Base-by-base conservation (phyloP, 2,329 filamentous ascomycete genomes). In the Venturiaceae sp. region DNA sequence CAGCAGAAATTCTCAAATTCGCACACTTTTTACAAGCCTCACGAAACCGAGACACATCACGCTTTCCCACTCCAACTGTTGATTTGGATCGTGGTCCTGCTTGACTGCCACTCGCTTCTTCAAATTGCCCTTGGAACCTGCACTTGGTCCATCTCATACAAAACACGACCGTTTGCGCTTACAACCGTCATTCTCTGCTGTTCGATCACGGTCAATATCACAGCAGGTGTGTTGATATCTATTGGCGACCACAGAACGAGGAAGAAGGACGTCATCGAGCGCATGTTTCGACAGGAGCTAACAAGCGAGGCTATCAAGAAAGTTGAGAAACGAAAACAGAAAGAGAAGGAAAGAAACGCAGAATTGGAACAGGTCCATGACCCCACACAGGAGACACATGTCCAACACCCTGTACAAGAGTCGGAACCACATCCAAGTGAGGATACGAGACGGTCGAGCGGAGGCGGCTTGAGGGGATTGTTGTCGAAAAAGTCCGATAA, bases 21-120 rank as follows among this genome's bases (percentile, higher is more conserved):
- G 0, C 90, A 95, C 69, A 91, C 87, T 5, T 95, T 92, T 71
- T 95, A 95, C 77, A 92, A 92, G 66, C 89, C 90, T 0, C 87
- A 95, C 70, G 90, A 95, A 71, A 95, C 90, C 0, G 78, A 83
- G 34, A 95, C 90, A 0, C 90, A 95, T 68, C 80, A 84, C 67
- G 86, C 90, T 0, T 95, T 95, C 62, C 88, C 90, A 0, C 75
- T 92, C 1, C 79, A 81, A 33, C 77, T 90, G 5, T 83, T 95
- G 33, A 79, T 94, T 37, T 84, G 87, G 59, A 85, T 92, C 60
- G 86, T 92, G n/a, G 77, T 89, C 6, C 75, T 95, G 2, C 79
- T 94, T 3, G 90, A 95, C 69, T 85, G 81, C 61, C 90, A 95
- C 73, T 90, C 86, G 4, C 76, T 88, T 34, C 80, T 95, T 41